These are phyloP conservation scores for Ascomycota sp. DNA, from an alignment of 2,329 filamentous ascomycete species.

Conservation along the genomic window DNA sequence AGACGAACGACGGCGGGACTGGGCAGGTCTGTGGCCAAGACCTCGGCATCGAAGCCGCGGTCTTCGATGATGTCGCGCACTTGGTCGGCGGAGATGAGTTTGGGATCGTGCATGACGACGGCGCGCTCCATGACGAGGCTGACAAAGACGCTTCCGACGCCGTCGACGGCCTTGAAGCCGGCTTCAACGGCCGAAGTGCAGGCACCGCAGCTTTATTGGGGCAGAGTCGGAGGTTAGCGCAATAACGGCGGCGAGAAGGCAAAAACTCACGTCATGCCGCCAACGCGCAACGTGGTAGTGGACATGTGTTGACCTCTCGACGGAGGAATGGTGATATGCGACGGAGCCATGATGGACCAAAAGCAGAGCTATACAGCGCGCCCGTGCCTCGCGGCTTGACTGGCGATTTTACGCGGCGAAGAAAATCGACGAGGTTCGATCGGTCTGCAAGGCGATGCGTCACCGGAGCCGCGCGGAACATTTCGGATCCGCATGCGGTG, in stretches of 20 bases:
- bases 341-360: slow-evolving; percentile 25
- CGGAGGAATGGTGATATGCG: slow-evolving; percentile 25
- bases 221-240: not conserved
- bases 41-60: slow-evolving; percentile 73
- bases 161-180: slow-evolving; percentile 65
- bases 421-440: no score
- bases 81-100: slow-evolving; percentile 49
- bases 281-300: slow-evolving; percentile 77
- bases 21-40: slow-evolving; percentile 64
- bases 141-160: slow-evolving; percentile 72
- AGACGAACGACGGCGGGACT: slow-evolving; percentile 24
- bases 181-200: slow-evolving; percentile 92
- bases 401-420: not conserved
- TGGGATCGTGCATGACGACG: slow-evolving; percentile 77
- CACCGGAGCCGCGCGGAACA: no score
- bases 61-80: slow-evolving; percentile 79
- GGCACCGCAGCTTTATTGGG: slow-evolving; percentile 75
- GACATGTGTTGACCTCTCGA: slow-evolving; percentile 45
- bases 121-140: slow-evolving; percentile 90
- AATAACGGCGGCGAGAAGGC: not conserved
- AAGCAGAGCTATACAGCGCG: no score
- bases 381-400: no score
- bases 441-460: no score
- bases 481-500: no score
- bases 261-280: slow-evolving; percentile 55